Percentiles rank a stretch among this genome's conserved stretches.
These are phyloP conservation scores for Acanthamoeba castellanii DNA, from an alignment of 208 protist genomes.

Conservation along the genomic window DNA sequence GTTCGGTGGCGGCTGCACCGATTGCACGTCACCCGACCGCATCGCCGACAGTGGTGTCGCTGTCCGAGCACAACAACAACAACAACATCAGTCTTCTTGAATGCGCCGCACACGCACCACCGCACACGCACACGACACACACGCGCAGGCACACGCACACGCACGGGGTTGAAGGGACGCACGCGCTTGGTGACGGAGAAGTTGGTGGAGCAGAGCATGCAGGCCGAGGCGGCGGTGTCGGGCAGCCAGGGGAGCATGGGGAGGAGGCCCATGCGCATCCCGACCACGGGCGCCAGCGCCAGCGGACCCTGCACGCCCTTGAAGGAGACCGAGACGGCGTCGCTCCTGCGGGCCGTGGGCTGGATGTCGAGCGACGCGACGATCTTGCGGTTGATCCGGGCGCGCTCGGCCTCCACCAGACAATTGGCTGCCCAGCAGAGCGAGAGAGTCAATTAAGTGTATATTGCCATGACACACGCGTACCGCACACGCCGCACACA, in stretches of 20 bases:
- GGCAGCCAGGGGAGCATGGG: slow-evolving; percentile 33
- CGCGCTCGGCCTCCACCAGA: slow-evolving; percentile 15
- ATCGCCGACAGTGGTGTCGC: slow-evolving; percentile 23
- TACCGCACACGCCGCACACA: too few species aligned
- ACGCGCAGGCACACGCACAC: not conserved
- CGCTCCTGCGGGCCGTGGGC: not conserved
- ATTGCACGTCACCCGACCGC: not conserved
- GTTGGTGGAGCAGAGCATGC: not conserved
- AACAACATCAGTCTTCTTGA: not conserved
- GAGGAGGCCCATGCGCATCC: not conserved
- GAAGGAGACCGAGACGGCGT: not conserved
- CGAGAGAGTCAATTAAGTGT: not conserved
- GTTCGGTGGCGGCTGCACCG: not conserved
- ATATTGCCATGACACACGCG: too few species aligned
- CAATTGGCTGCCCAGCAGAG: not conserved
- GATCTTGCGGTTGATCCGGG: not conserved
- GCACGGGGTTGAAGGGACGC: not conserved
- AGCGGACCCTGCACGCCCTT: not conserved
- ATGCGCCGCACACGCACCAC: not conserved
- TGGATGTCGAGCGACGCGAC: not conserved
- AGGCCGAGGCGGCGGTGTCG: not conserved
- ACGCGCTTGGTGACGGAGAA: not conserved
- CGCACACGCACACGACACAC: not conserved
- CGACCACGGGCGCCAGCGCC: not conserved
- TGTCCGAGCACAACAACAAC: not conserved